Evolutionary conservation across 371 early-diverging fungal species (phyloP).

Genomic region (Chytridium lagenaria): DNA sequence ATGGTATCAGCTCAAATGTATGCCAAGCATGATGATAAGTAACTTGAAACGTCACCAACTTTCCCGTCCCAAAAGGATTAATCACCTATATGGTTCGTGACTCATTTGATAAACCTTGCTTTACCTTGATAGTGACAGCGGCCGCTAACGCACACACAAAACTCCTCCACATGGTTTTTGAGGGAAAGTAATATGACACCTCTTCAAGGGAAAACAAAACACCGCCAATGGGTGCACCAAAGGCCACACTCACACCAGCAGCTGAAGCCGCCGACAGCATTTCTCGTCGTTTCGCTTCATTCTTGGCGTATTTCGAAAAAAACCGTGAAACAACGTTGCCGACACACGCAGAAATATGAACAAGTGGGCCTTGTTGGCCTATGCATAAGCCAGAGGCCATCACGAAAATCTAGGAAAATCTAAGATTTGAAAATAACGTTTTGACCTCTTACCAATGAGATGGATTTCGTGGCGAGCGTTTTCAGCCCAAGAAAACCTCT

Average conservation of each 20-base stretch:
- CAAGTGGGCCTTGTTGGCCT: constrained; percentile 96
- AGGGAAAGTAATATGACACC: constrained; percentile 92
- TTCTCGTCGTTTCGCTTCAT: constrained; percentile 85
- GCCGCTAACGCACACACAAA: constrained; percentile 94
- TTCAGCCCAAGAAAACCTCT: constrained; percentile 83
- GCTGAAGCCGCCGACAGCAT: constrained; percentile 92
- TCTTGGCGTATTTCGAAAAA: constrained; percentile 76
- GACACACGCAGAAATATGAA: constrained; percentile 91
- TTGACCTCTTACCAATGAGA: constrained; percentile 70
- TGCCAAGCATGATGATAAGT: constrained; percentile 89
- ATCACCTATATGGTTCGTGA: constrained; percentile 60
- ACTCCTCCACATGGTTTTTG: constrained; percentile 93
- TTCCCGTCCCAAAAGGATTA: constrained; percentile 93
- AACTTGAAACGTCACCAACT: constrained; percentile 95
- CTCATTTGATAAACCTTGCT: too few relatives aligned
- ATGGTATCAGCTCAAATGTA: constrained; percentile 83
- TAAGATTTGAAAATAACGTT: too few relatives aligned
- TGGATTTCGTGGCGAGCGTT: constrained; percentile 84
- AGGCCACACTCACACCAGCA: constrained; percentile 94
- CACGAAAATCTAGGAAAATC: constrained; percentile 35
- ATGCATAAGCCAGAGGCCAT: constrained; percentile 86
- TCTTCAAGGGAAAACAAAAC: constrained; percentile 97
- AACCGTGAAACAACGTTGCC: constrained; percentile 87
- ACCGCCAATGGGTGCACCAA: constrained; percentile 97
- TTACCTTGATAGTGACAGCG: constrained; percentile 82